A percentile compares a stretch with the other conserved stretches of the same genome.
Conservation (phyloP, 1,139 yeast genomes). For the Suzukiozyma palmioleophila region DNA sequence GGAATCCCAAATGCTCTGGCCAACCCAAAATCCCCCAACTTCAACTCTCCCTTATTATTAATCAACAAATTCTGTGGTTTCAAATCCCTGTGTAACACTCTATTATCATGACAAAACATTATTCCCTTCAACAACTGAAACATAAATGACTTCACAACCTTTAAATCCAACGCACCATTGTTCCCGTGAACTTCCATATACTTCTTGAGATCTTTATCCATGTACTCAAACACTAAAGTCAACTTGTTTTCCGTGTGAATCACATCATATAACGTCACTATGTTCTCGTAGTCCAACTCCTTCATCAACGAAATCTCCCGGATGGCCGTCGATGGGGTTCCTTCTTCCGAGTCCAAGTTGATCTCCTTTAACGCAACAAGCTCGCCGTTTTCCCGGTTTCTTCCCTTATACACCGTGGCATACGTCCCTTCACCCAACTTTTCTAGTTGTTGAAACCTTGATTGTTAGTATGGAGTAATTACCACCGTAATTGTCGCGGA, state of each 20-base stretch:
- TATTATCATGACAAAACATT: constrained; percentile 90
- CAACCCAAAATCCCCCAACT: constrained; percentile 94
- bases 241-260: constrained; percentile 95
- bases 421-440: constrained; percentile 97
- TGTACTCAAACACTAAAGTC: constrained; percentile 86
- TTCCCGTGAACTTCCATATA: constrained; percentile 90
- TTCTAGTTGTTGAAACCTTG: constrained; percentile 60
- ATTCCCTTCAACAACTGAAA: constrained; percentile 88
- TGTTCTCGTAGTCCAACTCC: constrained; percentile 90
- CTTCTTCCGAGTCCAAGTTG: constrained; percentile 92
- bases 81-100: constrained; percentile 91
- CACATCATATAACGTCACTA: constrained; percentile 89
- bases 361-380: constrained; percentile 94
- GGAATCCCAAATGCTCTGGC: constrained; percentile 99
- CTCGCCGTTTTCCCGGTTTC: constrained; percentile 88
- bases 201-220: constrained; percentile 91
- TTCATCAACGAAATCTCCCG: constrained; percentile 96
- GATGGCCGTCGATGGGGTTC: constrained; percentile 97
- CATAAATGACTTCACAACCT: constrained; percentile 84
- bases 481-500: too few relatives aligned
- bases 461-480: constrained; percentile 9
- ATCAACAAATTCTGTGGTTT: constrained; percentile 93
- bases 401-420: constrained; percentile 96
- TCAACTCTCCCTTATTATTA: constrained; percentile 82
- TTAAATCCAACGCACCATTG: constrained; percentile 75